phyloP scores from a whole-genome alignment of 1,139 yeast genomes.

The Yamadazyma mexicana region DNA sequence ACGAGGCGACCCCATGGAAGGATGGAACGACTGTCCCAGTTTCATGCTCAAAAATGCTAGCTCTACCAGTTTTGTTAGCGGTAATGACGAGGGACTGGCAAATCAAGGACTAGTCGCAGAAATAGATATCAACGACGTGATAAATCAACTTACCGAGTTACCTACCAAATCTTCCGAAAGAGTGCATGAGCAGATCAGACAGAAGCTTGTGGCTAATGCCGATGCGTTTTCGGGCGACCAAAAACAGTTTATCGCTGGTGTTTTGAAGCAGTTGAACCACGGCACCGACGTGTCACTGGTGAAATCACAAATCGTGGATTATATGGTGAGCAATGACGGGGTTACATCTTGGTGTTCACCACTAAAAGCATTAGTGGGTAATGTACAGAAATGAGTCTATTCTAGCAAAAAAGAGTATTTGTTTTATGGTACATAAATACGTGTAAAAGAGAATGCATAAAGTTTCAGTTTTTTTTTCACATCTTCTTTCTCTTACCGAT shows the following conservation, averaged over 20 bases:
- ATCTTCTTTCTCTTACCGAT: slow-evolving; percentile 73
- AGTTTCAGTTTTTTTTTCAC: slow-evolving; percentile 18
- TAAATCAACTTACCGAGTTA: slow-evolving; percentile 15
- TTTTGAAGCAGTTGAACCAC: slow-evolving; percentile 12
- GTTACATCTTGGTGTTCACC: slow-evolving; percentile 60
- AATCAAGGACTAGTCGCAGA: background rate
- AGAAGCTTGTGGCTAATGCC: slow-evolving; percentile 23
- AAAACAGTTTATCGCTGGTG: slow-evolving; percentile 18
- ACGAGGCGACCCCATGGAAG: slow-evolving; percentile 42
- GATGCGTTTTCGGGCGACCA: slow-evolving; percentile 19
- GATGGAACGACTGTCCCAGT: slow-evolving; percentile 51
- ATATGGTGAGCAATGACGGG: slow-evolving; percentile 53
- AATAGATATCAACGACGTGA: slow-evolving; percentile 8
- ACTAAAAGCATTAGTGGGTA: slow-evolving; percentile 49
- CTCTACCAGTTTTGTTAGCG: slow-evolving; percentile 5
- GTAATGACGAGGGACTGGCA: background rate
- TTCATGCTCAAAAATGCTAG: slow-evolving; percentile 15
- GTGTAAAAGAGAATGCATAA: slow-evolving; percentile 3
- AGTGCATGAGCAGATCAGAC: slow-evolving; percentile 37
- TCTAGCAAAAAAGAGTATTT: slow-evolving; percentile 3
- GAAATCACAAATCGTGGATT: slow-evolving; percentile 35
- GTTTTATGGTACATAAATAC: slow-evolving; percentile 12
- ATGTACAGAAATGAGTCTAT: slow-evolving; percentile 3
- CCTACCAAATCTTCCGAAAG: slow-evolving; percentile 30
- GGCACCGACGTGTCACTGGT: slow-evolving; percentile 9